phyloP scores from a whole-genome alignment of 192 early-diverging fungal species.

The Backusella tarrabulga region DNA sequence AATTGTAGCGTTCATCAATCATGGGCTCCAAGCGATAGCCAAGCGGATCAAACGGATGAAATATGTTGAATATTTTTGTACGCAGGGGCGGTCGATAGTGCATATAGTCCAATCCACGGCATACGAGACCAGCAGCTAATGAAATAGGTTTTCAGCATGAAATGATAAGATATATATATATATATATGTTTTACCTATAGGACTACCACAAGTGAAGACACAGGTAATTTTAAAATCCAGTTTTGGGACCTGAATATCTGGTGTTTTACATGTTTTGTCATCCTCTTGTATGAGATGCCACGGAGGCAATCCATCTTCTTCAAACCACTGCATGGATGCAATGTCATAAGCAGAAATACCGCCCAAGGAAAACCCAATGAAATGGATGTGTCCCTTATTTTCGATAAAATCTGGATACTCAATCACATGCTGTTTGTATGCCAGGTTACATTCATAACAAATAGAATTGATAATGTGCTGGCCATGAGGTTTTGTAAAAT shows the following conservation, averaged over 20 bases:
- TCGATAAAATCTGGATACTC: conserved; percentile 50
- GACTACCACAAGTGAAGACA: conserved; percentile 46
- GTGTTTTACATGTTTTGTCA: conserved; percentile 4
- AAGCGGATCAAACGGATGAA: conserved; percentile 70
- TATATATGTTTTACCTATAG: conserved; percentile 29
- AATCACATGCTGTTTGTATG: conserved; percentile 44
- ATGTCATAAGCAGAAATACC: conserved; percentile 68
- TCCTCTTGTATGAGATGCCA: conserved; percentile 21
- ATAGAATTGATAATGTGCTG: conserved; percentile 51
- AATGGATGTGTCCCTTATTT: conserved; percentile 47
- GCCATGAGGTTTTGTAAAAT: conserved; percentile 51
- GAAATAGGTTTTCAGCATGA: not conserved
- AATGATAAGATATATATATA: not conserved
- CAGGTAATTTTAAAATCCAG: conserved; percentile 39
- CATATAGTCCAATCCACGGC: conserved; percentile 50
- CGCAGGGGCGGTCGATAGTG: conserved; percentile 48
- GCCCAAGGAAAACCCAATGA: conserved; percentile 66
- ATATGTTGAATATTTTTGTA: conserved; percentile 63
- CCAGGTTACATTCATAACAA: conserved; percentile 51
- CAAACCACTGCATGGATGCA: conserved; percentile 39
- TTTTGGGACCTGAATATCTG: conserved; percentile 35
- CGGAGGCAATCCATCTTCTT: conserved; percentile 26
- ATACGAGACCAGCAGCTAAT: conserved; percentile 54
- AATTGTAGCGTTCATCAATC: conserved; percentile 47
- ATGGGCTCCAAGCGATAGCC: conserved; percentile 68